phyloP scores from a whole-genome alignment of 108 stramenopile species.

The Skeletonema costatum region DNA sequence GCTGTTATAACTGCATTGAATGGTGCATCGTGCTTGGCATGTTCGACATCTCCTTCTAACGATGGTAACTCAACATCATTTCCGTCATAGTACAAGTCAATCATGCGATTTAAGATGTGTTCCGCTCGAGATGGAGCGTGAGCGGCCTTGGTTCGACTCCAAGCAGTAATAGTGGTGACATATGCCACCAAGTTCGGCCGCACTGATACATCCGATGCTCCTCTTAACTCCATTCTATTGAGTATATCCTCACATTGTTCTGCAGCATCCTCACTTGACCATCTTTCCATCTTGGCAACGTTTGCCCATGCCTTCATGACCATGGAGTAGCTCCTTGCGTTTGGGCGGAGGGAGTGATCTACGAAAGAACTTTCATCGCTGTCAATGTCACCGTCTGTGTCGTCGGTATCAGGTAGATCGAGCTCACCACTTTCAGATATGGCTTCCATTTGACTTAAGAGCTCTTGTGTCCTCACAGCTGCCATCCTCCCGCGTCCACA shows the following conservation, averaged over 20 bases:
- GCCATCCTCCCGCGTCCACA: constrained; percentile 26
- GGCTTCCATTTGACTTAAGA: constrained; percentile 40
- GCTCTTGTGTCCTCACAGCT: constrained; percentile 51
- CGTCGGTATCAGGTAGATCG: constrained; percentile 23
- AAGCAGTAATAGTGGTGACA: constrained; percentile 34
- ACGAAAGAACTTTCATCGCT: not conserved
- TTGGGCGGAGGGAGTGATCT: constrained; percentile 36
- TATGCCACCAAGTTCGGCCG: constrained; percentile 42
- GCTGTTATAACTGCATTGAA: constrained; percentile 63
- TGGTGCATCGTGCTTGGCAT: constrained; percentile 48
- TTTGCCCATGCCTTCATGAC: constrained; percentile 65
- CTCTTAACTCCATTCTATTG: constrained; percentile 40
- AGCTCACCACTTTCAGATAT: constrained; percentile 41
- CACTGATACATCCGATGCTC: constrained; percentile 19
- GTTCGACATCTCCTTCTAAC: constrained; percentile 31
- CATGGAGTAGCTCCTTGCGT: constrained; percentile 48
- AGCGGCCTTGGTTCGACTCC: constrained; percentile 19
- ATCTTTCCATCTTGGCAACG: constrained; percentile 12
- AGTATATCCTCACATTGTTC: constrained; percentile 34
- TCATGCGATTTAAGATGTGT: constrained; percentile 32
- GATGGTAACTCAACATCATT: constrained; percentile 7
- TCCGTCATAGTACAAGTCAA: constrained; percentile 39
- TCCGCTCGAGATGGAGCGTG: constrained; percentile 44
- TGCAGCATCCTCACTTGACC: constrained; percentile 34
- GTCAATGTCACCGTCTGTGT: constrained; percentile 6